Conservation (phyloP, 2,329 filamentous ascomycete genomes). For the Elsinoe batatas region DNA sequence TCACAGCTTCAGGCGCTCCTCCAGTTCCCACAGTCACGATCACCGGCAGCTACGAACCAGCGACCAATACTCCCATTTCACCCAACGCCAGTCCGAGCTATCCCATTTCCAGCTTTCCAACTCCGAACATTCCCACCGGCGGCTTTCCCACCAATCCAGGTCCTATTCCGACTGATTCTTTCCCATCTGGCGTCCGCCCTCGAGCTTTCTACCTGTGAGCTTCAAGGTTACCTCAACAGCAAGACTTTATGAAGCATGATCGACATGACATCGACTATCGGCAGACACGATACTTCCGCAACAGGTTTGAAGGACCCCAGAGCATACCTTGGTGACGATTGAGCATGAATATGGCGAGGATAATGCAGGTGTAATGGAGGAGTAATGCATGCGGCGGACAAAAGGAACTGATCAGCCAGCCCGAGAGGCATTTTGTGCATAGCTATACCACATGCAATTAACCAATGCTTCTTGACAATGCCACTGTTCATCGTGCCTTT, state of each 20-base stretch:
- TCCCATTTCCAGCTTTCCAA: background rate
- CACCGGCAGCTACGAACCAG: background rate
- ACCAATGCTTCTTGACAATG: background rate
- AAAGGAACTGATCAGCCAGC: background rate
- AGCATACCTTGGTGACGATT: too few species aligned
- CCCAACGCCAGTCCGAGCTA: constrained; percentile 10
- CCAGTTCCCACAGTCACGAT: constrained; percentile 4
- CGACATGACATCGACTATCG: background rate
- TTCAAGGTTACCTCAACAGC: background rate
- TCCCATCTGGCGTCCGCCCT: background rate
- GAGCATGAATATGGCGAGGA: too few species aligned
- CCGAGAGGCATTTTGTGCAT: background rate
- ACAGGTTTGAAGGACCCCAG: too few species aligned
- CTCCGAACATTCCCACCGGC: background rate
- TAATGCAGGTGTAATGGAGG: too few species aligned
- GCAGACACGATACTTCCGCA: too few species aligned
- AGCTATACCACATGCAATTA: constrained; percentile 5
- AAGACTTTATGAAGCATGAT: background rate
- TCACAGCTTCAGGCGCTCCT: background rate
- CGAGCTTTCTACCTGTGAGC: constrained; percentile 11
- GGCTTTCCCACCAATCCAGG: background rate
- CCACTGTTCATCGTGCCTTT: too few species aligned
- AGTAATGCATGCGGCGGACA: background rate
- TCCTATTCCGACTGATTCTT: background rate
- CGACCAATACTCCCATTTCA: constrained; percentile 6